Percentiles rank a stretch among this genome's conserved stretches.
phyloP scores from a whole-genome alignment of 2,329 filamentous ascomycete species.

The Acrodontium crateriforme region DNA sequence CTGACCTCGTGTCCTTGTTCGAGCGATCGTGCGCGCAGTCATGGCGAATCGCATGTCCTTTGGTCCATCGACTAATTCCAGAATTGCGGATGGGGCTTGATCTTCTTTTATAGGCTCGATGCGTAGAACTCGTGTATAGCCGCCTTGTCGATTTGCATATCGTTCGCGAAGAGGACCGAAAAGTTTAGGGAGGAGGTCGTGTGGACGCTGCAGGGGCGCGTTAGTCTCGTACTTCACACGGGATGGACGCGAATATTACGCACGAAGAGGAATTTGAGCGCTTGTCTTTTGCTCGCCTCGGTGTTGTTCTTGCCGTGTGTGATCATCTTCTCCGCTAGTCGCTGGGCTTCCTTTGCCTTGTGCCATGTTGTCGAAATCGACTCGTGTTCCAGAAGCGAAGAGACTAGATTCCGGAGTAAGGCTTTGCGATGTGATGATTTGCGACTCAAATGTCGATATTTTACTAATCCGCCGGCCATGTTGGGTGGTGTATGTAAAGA shows the following conservation, averaged over 20 bases:
- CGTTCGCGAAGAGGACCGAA: slow-evolving; percentile 70
- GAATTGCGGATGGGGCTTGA: slow-evolving; percentile 77
- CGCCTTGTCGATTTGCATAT: slow-evolving; percentile 67
- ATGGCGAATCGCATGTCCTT: slow-evolving; percentile 90
- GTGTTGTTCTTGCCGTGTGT: slow-evolving; percentile 90
- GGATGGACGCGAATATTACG: slow-evolving; percentile 1
- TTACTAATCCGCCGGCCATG: slow-evolving; percentile 78
- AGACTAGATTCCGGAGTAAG: slow-evolving; percentile 88
- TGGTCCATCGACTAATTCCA: slow-evolving; percentile 89
- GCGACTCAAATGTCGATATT: slow-evolving; percentile 80
- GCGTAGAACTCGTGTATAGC: slow-evolving; percentile 87
- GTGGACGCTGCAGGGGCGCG: slow-evolving; percentile 42
- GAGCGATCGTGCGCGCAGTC: slow-evolving; percentile 70
- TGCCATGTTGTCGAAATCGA: slow-evolving; percentile 88
- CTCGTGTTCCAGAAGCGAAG: slow-evolving; percentile 85
- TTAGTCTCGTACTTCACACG: background rate
- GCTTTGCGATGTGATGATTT: slow-evolving; percentile 79
- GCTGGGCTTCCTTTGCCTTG: slow-evolving; percentile 94
- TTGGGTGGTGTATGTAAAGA: slow-evolving; percentile 7
- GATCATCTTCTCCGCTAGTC: slow-evolving; percentile 84
- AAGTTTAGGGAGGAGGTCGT: slow-evolving; percentile 65
- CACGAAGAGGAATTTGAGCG: slow-evolving; percentile 69
- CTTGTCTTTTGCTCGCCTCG: slow-evolving; percentile 59
- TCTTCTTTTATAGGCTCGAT: slow-evolving; percentile 81
- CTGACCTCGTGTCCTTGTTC: slow-evolving; percentile 34